Base-by-base conservation (phyloP, 305 asterid species). In the Fraxinus ornus region DNA sequence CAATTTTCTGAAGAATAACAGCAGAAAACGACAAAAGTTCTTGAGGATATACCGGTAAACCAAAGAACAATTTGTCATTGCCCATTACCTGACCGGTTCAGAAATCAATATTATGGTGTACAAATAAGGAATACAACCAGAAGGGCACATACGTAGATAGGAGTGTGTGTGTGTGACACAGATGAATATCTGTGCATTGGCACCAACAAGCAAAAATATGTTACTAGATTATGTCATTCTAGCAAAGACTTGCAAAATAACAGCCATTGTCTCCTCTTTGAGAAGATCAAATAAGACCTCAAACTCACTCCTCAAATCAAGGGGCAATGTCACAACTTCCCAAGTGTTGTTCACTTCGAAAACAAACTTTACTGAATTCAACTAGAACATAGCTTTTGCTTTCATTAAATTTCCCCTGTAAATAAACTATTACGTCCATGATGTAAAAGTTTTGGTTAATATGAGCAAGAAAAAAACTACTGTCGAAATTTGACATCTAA, bases 21-120 rank as follows among this genome's bases (percentile, higher is more conserved):
- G 83, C 83, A 60, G 96, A 90, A 47, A 93, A 81, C 35, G 93
- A 90, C 82, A 88, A 72, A 83, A 89, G 87, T 82, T 92, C 97
- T 89, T 89, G 91, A 72, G 32, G 82, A 86, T 86, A 88, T 71
- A 87, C 88, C 70, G 82, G 87, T 77, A 86, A 89, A 36, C 94
- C 91, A 74, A 76, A 83, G 86, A 90, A 89, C 81, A 92, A 80
- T 77, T 80, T 85, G 88, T 85, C 84, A 84, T 91, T 90, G 76
- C 87, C 80, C 80, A 88, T 70, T 66, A 87, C 93, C 98, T 93
- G 90, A 49, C 87, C 33, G 52, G 44, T 81, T 36, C 71, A 78
- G 39, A 52, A 72, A 66, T 80, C 79, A 78, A 26, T 2, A 24
- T 82, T 26, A 44, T 13, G 36, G 17, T 39, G 37, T 5, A 57